phyloP scores from a whole-genome alignment of 2,329 filamentous ascomycete species.

The Penicillium sumatraense region DNA sequence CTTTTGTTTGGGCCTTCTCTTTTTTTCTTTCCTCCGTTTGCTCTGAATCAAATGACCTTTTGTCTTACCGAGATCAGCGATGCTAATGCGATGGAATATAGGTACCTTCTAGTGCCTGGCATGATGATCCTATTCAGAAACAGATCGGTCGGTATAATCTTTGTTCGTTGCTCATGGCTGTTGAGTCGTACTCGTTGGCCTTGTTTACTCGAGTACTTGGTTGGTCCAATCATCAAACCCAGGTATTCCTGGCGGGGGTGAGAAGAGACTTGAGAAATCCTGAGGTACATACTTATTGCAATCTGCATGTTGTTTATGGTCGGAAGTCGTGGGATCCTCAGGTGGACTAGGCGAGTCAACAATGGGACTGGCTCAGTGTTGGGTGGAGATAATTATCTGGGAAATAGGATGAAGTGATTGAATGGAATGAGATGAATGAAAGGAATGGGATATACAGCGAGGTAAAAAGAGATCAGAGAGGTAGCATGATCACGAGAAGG shows the following conservation, averaged over 20 bases:
- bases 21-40: background rate
- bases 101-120: slow-evolving; percentile 56
- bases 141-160: slow-evolving; percentile 43
- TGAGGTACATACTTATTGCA: slow-evolving; percentile 42
- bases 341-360: slow-evolving; percentile 12
- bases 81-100: too few species aligned
- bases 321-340: slow-evolving; percentile 37
- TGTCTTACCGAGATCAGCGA: background rate
- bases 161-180: slow-evolving; percentile 35
- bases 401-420: background rate
- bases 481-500: background rate
- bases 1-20: background rate
- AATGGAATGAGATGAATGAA: background rate
- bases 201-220: slow-evolving; percentile 39
- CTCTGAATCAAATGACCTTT: background rate
- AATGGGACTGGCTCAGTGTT: slow-evolving; percentile 29
- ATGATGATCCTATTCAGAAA: slow-evolving; percentile 51
- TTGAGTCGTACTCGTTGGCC: slow-evolving; percentile 37
- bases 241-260: slow-evolving; percentile 44
- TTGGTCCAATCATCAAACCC: slow-evolving; percentile 43
- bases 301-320: slow-evolving; percentile 37
- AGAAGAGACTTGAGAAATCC: slow-evolving; percentile 44
- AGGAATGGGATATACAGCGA: background rate
- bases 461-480: background rate
- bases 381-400: background rate